These are phyloP conservation scores for Dryadomyces quercivorus DNA, from an alignment of 2,329 filamentous ascomycete species.

Conservation along the genomic window DNA sequence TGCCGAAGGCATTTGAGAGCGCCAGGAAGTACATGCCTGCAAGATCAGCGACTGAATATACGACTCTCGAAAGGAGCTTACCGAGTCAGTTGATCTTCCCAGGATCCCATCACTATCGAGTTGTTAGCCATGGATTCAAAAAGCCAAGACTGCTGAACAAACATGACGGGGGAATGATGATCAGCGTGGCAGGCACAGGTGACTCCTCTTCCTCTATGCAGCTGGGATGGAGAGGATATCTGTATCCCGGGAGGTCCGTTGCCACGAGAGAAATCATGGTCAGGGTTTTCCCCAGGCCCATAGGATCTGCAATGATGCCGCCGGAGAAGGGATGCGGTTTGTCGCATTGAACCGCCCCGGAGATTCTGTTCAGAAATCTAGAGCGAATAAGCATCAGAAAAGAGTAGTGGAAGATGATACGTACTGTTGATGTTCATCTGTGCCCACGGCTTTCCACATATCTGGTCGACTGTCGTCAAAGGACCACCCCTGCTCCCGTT, in stretches of 20 bases:
- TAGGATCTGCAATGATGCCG: constrained; percentile 32
- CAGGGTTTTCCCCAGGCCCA: constrained; percentile 34
- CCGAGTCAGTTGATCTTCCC: constrained; percentile 23
- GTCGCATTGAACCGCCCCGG: constrained; percentile 15
- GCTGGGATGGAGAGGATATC: neutral
- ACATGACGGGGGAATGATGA: constrained; percentile 26
- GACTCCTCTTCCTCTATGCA: neutral
- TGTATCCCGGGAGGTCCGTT: constrained; percentile 11
- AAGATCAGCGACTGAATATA: neutral
- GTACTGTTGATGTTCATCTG: constrained; percentile 12
- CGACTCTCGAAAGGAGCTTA: constrained; percentile 3
- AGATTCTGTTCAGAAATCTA: constrained; percentile 24
- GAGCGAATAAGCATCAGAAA: neutral
- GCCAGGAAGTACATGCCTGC: constrained; percentile 16
- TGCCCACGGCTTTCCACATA: constrained; percentile 24
- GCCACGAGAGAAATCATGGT: constrained; percentile 29
- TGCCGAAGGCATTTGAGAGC: constrained; percentile 17
- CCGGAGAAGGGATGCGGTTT: constrained; percentile 25
- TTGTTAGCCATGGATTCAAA: constrained; percentile 1
- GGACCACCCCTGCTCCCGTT: constrained; percentile 24
- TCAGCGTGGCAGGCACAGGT: constrained; percentile 16
- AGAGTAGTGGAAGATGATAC: too few species aligned
- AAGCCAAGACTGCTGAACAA: constrained; percentile 4
- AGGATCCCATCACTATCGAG: constrained; percentile 23
- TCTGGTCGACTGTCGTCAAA: constrained; percentile 16